These are phyloP conservation scores for Fusarium sp. DNA, from an alignment of 2,329 filamentous ascomycete genomes.

Conservation along the genomic window DNA sequence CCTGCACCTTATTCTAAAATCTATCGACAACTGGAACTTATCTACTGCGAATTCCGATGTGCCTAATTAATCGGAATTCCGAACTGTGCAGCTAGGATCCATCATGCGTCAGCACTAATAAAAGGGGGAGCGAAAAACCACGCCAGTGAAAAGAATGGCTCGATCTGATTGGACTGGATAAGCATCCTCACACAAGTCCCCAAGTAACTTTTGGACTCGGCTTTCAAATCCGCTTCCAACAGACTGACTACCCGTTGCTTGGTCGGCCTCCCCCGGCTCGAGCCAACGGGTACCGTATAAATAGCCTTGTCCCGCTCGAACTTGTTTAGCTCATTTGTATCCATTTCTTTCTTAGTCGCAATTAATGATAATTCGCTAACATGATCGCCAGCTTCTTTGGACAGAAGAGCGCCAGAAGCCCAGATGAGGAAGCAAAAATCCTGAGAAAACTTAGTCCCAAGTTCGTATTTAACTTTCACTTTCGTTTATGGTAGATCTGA, in stretches of 20 bases:
- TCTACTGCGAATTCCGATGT: too few relatives aligned
- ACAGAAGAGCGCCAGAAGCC: neutral
- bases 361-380: accelerated
- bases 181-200: neutral
- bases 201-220: neutral
- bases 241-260: neutral
- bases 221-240: neutral
- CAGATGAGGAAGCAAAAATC: neutral
- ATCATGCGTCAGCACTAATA: neutral
- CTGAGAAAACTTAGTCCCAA: neutral
- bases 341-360: neutral
- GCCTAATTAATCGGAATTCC: neutral
- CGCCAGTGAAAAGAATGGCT: neutral
- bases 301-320: neutral
- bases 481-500: neutral
- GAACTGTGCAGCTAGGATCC: neutral
- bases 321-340: neutral
- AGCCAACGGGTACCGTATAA: neutral
- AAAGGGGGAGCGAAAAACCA: neutral
- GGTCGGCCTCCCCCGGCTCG: too few relatives aligned
- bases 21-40: too few relatives aligned
- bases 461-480: neutral
- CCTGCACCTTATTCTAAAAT: accelerated
- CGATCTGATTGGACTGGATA: neutral
- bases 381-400: neutral